phyloP scores from a whole-genome alignment of 805 yeast species.

The Sugiyamaella qingdaonensis region DNA sequence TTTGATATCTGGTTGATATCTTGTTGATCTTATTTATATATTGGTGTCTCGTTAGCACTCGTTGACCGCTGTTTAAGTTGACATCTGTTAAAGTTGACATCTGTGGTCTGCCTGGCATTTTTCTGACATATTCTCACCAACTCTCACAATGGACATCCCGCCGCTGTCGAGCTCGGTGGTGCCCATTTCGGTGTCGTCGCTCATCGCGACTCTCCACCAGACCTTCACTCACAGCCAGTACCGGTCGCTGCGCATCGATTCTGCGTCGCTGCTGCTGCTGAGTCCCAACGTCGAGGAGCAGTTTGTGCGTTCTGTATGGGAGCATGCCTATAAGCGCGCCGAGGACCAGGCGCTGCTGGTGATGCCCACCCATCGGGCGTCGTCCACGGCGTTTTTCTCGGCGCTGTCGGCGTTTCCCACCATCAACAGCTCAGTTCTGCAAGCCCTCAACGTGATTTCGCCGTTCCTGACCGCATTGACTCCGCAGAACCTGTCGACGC shows the following conservation, averaged over 20 bases:
- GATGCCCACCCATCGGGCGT: slow-evolving; percentile 29
- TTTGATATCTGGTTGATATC: too few species aligned
- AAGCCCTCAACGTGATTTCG: slow-evolving; percentile 34
- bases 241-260: slow-evolving; percentile 29
- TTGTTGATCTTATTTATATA: too few species aligned
- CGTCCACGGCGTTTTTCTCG: slow-evolving; percentile 30
- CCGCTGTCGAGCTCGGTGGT: slow-evolving; percentile 30
- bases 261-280: slow-evolving; percentile 29
- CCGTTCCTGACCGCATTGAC: slow-evolving; percentile 38
- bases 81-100: too few species aligned
- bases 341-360: slow-evolving; percentile 39
- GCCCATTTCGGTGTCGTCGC: slow-evolving; percentile 32
- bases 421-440: slow-evolving; percentile 31
- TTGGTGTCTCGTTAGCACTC: too few species aligned
- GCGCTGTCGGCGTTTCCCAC: slow-evolving; percentile 34
- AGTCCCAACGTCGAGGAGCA: slow-evolving; percentile 32
- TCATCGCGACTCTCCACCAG: slow-evolving; percentile 34
- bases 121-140: too few species aligned
- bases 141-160: slow-evolving; percentile 30
- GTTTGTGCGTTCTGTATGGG: slow-evolving; percentile 34
- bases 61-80: too few species aligned
- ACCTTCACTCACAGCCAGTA: slow-evolving; percentile 25
- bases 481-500: slow-evolving; percentile 32
- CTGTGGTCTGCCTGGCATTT: too few species aligned
- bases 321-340: slow-evolving; percentile 36